Evolutionary conservation across 2,329 filamentous ascomycete genomes (phyloP), one percentile per base, ranked within the genome.

Genomic region (Fonsecaea multimorphosa): DNA sequence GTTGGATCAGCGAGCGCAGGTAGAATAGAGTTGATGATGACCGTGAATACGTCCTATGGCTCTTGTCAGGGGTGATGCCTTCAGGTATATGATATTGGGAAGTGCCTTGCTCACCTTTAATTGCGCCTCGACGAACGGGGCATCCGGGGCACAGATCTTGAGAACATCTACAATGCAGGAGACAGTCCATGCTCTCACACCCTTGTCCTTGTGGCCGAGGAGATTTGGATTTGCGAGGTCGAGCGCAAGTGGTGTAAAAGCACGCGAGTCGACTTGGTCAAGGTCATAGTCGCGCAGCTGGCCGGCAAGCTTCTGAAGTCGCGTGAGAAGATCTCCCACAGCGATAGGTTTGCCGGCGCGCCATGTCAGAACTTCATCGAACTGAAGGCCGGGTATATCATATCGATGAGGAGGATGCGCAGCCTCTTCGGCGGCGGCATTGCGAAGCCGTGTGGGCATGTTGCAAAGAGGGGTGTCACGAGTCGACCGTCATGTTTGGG

Each of bases 131-230:
- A 92, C 96, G 79, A 96, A 98, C 19, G 95, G 95, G 76, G 95
- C 95, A 83, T 98, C 90, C 0, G 95, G 95, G 31, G 95, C 95
- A 79, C 92, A 97, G 64, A 99, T 85, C 73, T 91, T 90, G 76
- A 99, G 86, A 72, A 99, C 91, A 77, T 99, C 95, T 61, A 97
- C 93, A 67, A 98, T 84, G 77, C 93, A 98, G 74, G 91, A 91
- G 51, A 93, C 89, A 34, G 91, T 87, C 82, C 91, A 97, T 29
- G 95, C 94, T 78, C 91, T 90, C 70, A 99, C 93, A 63, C 95
- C 95, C 70, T 89, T 91, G 78, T 99, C 95, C 81, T 96, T 96
- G 80, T 99, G 95, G 66, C 87, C 87, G 54, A 99, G 81, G 27
- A 99, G 83, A 74, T 95, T 92, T 67, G 89, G 88, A 69, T 89